Evolutionary conservation across 2,329 filamentous ascomycete species (phyloP).

Genomic region (Venturia pyrina): DNA sequence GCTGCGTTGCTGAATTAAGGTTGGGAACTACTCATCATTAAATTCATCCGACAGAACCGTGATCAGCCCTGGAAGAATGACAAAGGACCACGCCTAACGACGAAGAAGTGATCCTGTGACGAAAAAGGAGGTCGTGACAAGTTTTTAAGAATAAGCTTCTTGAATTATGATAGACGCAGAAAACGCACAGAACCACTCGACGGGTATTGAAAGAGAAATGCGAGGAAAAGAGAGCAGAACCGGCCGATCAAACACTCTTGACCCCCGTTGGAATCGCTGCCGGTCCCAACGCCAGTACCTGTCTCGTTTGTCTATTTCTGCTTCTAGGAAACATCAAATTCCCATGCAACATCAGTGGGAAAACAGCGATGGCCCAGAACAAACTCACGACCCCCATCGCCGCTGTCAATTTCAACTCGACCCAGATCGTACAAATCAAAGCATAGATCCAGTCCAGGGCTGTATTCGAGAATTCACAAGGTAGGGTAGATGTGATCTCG

Average conservation of each 20-base stretch:
- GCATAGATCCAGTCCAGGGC: slow-evolving; percentile 3
- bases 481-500: neutral
- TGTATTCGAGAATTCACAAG: neutral
- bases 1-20: neutral
- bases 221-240: neutral
- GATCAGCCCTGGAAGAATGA: no score
- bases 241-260: neutral
- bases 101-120: no score
- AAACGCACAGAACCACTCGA: neutral
- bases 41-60: neutral
- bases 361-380: slow-evolving; percentile 11
- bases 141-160: neutral
- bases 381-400: slow-evolving; percentile 10
- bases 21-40: no score
- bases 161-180: neutral
- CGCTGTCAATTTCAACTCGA: slow-evolving; percentile 3
- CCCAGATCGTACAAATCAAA: neutral
- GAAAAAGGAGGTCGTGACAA: no score
- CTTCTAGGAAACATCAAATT: slow-evolving; percentile 7
- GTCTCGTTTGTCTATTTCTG: neutral
- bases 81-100: no score
- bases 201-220: neutral
- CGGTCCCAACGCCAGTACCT: neutral
- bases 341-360: slow-evolving; percentile 11
- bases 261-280: neutral